Base-by-base conservation (phyloP, 2,329 filamentous ascomycete genomes). In the Chaetoscypha palmicola region DNA sequence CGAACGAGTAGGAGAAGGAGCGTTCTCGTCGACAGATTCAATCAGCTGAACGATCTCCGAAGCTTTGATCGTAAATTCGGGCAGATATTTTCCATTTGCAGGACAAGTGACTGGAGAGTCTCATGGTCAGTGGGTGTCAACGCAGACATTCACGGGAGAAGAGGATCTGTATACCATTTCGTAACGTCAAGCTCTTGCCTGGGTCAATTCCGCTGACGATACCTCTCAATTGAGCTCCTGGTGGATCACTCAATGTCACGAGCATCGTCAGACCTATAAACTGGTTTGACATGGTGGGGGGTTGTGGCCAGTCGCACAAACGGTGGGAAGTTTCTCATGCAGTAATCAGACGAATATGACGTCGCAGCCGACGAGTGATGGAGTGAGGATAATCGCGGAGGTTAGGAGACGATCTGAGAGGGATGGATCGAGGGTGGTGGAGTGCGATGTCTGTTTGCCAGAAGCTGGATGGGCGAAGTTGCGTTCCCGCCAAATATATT, bases 181-280 rank as follows among this genome's bases (percentile, higher is more conserved):
- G 53, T 31, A 64, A 35, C 43, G 61, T 64, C 51, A 64, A 53
- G 40, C 56, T 59, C 41, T 60, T 56, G 22, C 60, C 60, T 32
- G 58, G 58, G 32, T 58, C 58, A 43, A 64, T 57, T n/a, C 58
- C 54, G 35, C 52, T 57, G 31, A 64, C 60, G 9, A 55, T 50
- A 16, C 61, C 61, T 45, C 53, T 50, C 35, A 64, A 38, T 49
- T 62, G 59, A n/a, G 59, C 57, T n/a, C 58, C 59, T 20, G 51
- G 55, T 21, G 61, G 61, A 22, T 50, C 53, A 31, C 50, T 60
- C 34, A 64, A 54, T 20, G 61, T 63, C 51, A 64, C 61, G 54
- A 62, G 46, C 60, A 64, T 62, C 43, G 58, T 61, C 47, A 63
- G 58, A 19, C 61, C 61, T 32, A 64, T 61, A 41, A 63, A 62